These are phyloP conservation scores for Medicago truncatula DNA, from an alignment of 306 rosid species.

Conservation along the genomic window MtrunA17r5.0-ANR NC_053046.1:9987501-9988000, in stretches of 20 bases:
- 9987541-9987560: conserved; percentile 54
- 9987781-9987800: conserved; percentile 8
- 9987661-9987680: conserved; percentile 40
- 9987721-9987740: conserved; percentile 71
- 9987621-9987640: conserved; percentile 26
- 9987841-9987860: conserved; percentile 4
- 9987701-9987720: conserved; percentile 67
- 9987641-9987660: conserved; percentile 22
- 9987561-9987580: conserved; percentile 66
- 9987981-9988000: background rate
- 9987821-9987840: conserved; percentile 15
- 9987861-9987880: conserved; percentile 5
- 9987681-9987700: conserved; percentile 46
- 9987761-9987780: conserved; percentile 30
- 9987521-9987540: conserved; percentile 64
- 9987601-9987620: conserved; percentile 43
- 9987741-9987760: conserved; percentile 62
- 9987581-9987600: conserved; percentile 61
- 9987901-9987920: too few relatives aligned
- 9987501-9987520: conserved; percentile 71
- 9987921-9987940: background rate
- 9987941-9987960: conserved; percentile 13
- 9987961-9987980: background rate
- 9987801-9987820: conserved; percentile 9
- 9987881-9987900: background rate